Evolutionary conservation across 208 protist species (phyloP), one percentile per base, ranked within the genome.

Genomic region (Acanthamoeba triangularis): DNA sequence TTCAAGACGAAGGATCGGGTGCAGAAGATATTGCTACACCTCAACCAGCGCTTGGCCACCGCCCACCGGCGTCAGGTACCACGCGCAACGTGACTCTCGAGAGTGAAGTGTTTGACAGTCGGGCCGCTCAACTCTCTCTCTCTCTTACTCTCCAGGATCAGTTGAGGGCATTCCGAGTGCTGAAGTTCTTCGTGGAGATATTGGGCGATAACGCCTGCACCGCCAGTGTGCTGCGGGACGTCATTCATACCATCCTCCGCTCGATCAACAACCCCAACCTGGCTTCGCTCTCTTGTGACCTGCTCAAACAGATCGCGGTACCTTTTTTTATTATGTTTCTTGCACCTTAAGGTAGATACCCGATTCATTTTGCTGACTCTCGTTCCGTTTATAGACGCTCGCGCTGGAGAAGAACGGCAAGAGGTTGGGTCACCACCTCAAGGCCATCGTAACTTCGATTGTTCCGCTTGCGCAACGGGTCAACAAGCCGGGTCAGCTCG

Each of bases 11-110:
- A 76, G 33, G 90, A 94, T 2, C 90, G 90, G 4, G 90, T 94
- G 69, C 90, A 94, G 47, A 94, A 94, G 25, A 94, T 94, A 44
- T 41, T 94, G 67, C 90, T 94, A 7, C 90, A 94, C n/a, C 47
- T 94, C n/a, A 94, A 94, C 49, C 49, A 94, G 44, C 23, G 49
- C n/a, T n/a, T 94, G 23, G 90, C 90, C 10, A 47, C 25, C 7
- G 28, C 90, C 7, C 90, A 94, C 37, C 61, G 90, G 13, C 41
- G 49, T 8, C 85, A 92, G n/a, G 82, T 90, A 63, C 49, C 30
- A n/a, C 30, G 41, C 74, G 0, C 13, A 49, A n/a, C 16, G 6
- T 90, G 8, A 1, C 28, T 90, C 28, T 20, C 37, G 6, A 16
- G 13, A 8, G 7, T 30, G 67, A 6, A 47, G 44, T 13, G 10